These are phyloP conservation scores for Purpureocillium takamizusanense DNA, from an alignment of 2,329 filamentous ascomycete genomes.

Conservation along the genomic window DNA sequence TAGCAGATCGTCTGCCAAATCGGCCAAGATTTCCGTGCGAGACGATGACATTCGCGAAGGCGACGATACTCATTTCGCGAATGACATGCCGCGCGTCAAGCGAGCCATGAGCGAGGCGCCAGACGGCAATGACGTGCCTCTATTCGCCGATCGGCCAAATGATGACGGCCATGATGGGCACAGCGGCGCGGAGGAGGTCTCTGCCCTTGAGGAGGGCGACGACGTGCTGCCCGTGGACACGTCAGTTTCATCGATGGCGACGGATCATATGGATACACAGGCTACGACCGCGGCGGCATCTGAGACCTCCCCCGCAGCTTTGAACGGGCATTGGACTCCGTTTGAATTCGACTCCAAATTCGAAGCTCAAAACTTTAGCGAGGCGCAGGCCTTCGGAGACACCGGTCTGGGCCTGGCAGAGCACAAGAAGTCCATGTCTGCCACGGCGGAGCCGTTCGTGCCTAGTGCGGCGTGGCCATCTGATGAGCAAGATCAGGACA, in stretches of 20 bases:
- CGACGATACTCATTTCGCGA: conserved; percentile 50
- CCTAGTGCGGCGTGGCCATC: conserved; percentile 28
- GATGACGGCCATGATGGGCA: conserved; percentile 13
- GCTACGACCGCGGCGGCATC: conserved; percentile 42
- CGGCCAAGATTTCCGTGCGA: conserved; percentile 10
- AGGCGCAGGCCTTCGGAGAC: conserved; percentile 41
- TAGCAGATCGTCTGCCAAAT: conserved; percentile 33
- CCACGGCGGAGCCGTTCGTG: conserved; percentile 61
- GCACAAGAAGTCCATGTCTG: conserved; percentile 48
- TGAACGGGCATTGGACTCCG: conserved; percentile 37
- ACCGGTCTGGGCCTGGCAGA: conserved; percentile 29
- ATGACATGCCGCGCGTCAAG: conserved; percentile 61
- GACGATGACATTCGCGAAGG: conserved; percentile 16
- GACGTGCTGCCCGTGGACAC: conserved; percentile 33
- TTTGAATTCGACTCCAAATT: conserved; percentile 48
- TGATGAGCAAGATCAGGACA: conserved; percentile 9
- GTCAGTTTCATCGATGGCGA: conserved; percentile 43
- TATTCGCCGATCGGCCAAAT: conserved; percentile 54
- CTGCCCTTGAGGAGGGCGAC: conserved; percentile 33
- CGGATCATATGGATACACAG: conserved; percentile 45
- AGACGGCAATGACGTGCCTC: conserved; percentile 64
- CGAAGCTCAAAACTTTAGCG: conserved; percentile 42
- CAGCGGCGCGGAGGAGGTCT: conserved; percentile 16
- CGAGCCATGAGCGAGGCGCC: conserved; percentile 56
- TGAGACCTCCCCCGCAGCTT: conserved; percentile 40